These are phyloP conservation scores for Rhododendron molle DNA, from an alignment of 148 eudicot species.

Conservation along the genomic window DNA sequence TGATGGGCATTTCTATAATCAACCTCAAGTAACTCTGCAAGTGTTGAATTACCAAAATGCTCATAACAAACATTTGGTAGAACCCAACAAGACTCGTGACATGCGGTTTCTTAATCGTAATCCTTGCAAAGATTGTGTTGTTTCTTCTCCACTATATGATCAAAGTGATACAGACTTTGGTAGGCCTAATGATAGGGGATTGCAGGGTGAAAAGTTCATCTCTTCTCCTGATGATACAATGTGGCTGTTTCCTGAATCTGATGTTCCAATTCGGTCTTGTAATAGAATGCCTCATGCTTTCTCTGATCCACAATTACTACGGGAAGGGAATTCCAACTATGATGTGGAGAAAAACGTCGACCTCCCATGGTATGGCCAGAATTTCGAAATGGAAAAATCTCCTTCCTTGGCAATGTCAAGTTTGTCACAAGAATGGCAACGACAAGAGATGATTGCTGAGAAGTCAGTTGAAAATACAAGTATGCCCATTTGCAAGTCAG, in stretches of 20 bases:
- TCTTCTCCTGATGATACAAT: conserved; percentile 39
- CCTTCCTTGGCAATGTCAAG: conserved; percentile 34
- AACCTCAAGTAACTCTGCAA: conserved; percentile 1
- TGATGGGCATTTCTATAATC: conserved; percentile 21
- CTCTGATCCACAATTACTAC: conserved; percentile 51
- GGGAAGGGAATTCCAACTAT: conserved; percentile 27
- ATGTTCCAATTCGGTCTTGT: conserved; percentile 29
- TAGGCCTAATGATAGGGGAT: conserved; percentile 21
- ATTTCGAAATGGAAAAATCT: conserved; percentile 21
- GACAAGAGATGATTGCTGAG: conserved; percentile 25
- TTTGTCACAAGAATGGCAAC: conserved; percentile 26
- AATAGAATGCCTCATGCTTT: conserved; percentile 35
- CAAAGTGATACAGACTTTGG: conserved; percentile 18
- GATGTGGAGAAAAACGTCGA: conserved; percentile 29
- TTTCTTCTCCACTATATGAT: conserved; percentile 26
- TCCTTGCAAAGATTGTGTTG: conserved; percentile 28
- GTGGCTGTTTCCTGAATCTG: conserved; percentile 29
- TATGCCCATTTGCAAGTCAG: conserved; percentile 4
- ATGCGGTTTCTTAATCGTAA: conserved; percentile 20
- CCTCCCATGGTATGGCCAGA: conserved; percentile 25
- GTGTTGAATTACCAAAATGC: conserved; percentile 1
- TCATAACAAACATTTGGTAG: conserved; percentile 10
- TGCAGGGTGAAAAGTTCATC: conserved; percentile 36
- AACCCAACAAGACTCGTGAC: conserved; percentile 4
- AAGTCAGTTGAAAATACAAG: conserved; percentile 20